These are phyloP conservation scores for Aspergillus fischeri DNA, from an alignment of 2,329 filamentous ascomycete species.

Conservation along the genomic window DNA sequence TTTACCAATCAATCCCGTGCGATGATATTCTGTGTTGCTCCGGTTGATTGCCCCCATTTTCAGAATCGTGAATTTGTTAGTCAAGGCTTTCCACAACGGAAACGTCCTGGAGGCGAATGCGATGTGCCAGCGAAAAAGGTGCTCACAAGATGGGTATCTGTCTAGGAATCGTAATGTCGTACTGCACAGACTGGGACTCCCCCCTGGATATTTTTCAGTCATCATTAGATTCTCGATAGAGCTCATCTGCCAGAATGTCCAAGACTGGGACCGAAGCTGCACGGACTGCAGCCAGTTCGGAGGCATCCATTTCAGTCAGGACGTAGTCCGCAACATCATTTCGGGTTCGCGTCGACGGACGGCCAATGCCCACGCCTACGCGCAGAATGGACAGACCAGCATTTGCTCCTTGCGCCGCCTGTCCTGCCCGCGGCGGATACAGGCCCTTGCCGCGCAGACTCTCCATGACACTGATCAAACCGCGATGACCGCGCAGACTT, in stretches of 20 bases:
- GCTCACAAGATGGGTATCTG: conserved; percentile 1
- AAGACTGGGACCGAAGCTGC: conserved; percentile 47
- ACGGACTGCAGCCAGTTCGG: conserved; percentile 51
- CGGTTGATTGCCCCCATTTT: background rate
- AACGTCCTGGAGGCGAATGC: background rate
- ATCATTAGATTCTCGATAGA: conserved; percentile 27
- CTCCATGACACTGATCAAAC: conserved; percentile 63
- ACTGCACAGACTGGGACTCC: background rate
- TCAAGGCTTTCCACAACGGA: background rate
- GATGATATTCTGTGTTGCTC: background rate
- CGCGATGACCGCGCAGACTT: conserved; percentile 70
- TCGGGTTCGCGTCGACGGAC: conserved; percentile 65
- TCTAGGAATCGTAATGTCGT: background rate
- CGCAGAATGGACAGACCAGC: conserved; percentile 46
- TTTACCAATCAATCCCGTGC: background rate
- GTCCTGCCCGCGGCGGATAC: conserved; percentile 31
- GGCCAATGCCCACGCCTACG: conserved; percentile 82
- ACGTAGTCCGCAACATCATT: conserved; percentile 73
- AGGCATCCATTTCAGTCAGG: conserved; percentile 59
- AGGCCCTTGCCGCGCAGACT: conserved; percentile 45
- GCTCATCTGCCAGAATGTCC: conserved; percentile 50
- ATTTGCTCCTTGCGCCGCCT: conserved; percentile 24
- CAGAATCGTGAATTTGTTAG: background rate
- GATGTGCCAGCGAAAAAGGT: background rate
- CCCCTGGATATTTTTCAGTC: background rate